Conservation (phyloP, 2,329 filamentous ascomycete genomes). For the Cladosporium sp. region DNA sequence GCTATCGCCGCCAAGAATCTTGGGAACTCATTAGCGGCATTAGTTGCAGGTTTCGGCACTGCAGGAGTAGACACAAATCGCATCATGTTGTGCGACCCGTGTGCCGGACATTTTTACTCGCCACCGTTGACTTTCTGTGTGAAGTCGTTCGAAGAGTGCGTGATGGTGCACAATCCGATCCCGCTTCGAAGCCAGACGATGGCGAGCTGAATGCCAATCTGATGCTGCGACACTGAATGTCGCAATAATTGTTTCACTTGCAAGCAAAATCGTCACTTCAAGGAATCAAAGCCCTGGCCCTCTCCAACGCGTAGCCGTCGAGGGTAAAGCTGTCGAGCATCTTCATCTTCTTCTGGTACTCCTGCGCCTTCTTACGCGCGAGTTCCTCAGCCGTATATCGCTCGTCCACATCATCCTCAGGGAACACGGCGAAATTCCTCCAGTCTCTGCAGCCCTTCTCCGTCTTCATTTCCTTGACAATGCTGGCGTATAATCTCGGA, state of each 20-base stretch:
- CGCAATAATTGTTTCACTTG: background rate
- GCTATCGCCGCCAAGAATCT: conserved; percentile 13
- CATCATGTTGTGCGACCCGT: background rate
- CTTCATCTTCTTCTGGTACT: conserved; percentile 32
- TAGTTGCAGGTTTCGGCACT: conserved; percentile 16
- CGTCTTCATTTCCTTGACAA: conserved; percentile 36
- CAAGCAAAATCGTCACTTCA: background rate
- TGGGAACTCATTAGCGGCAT: conserved; percentile 14
- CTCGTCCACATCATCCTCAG: conserved; percentile 35
- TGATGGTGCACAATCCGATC: background rate
- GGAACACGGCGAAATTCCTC: conserved; percentile 36
- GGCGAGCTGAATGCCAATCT: background rate
- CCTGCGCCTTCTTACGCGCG: conserved; percentile 28
- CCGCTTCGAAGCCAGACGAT: background rate
- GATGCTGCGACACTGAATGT: background rate
- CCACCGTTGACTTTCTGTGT: background rate
- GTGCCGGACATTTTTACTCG: background rate
- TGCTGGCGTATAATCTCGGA: conserved; percentile 35
- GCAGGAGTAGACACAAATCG: conserved; percentile 3
- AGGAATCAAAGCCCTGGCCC: conserved; percentile 18
- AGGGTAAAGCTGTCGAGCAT: conserved; percentile 27
- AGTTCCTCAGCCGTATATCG: conserved; percentile 31
- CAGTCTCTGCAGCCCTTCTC: conserved; percentile 35
- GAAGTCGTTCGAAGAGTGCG: background rate
- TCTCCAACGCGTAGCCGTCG: conserved; percentile 8